phyloP scores from a whole-genome alignment of 202 grass and related monocot genomes.

The Carex arenaria region DNA sequence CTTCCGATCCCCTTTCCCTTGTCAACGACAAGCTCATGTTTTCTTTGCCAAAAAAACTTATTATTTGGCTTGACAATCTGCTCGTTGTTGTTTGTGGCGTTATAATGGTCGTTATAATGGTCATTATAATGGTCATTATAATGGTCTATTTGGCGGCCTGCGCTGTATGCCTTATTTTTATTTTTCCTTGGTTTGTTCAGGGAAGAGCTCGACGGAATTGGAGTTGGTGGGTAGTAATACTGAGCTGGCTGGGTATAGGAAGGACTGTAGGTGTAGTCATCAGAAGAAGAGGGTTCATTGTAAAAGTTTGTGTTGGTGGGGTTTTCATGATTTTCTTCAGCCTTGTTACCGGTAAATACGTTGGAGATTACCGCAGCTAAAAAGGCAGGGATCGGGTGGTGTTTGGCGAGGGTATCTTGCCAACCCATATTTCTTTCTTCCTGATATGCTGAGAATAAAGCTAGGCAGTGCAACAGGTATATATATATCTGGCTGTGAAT shows the following conservation, averaged over 20 bases:
- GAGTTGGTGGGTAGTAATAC: conserved; percentile 5
- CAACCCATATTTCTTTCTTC: conserved; percentile 20
- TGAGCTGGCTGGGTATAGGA: neutral
- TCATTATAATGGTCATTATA: too few relatives aligned
- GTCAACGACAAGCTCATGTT: neutral
- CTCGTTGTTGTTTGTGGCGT: neutral
- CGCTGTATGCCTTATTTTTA: neutral
- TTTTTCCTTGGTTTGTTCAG: neutral
- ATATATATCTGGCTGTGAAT: conserved; percentile 18
- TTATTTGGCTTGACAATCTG: neutral
- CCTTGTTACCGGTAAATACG: neutral
- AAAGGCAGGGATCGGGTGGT: neutral
- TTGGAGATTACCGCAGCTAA: conserved; percentile 11
- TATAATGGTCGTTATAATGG: neutral
- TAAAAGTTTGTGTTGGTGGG: neutral
- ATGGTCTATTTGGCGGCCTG: neutral
- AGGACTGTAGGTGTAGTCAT: neutral
- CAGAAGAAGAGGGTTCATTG: neutral
- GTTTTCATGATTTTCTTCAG: neutral
- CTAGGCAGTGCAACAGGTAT: neutral
- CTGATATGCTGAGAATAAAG: neutral
- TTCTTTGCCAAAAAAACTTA: neutral
- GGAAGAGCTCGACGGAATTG: conserved; percentile 2
- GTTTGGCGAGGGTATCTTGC: conserved; percentile 6
- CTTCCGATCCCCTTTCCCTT: neutral